Base-by-base conservation (phyloP, 1,284 basidiomycete genomes). In the Cutaneotrichosporon cavernicola region DNA sequence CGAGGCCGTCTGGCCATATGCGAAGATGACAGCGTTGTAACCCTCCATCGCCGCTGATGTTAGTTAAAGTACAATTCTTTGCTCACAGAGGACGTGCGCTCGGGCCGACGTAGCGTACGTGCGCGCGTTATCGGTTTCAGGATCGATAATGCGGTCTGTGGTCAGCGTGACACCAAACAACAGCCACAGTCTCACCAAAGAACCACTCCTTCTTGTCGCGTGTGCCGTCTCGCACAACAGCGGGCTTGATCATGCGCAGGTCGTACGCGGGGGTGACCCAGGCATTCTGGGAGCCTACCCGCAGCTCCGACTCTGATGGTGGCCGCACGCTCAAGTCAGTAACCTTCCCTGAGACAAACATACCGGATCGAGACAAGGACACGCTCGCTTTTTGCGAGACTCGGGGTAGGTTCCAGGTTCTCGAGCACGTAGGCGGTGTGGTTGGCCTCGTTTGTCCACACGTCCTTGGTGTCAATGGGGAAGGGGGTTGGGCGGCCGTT, bases 21-120 rank as follows among this genome's bases (percentile, higher is more conserved):
- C 93, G 73, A 97, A 97, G 58, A 96, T 87, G 69, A 97, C 92
- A 13, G 92, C 87, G 77, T 99, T 98, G 83, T 88, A 98, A 11
- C 95, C 96, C 59, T 97, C 92, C 91, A 97, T 97, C 13, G 93
- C 91, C 21, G 92, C 90, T 67, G 70, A 11, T 43, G 43, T 51
- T 16, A 38, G 14, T 31, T 16, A 34, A 4, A 16, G 0, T 0
- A 5, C 22, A 18, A 4, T 21, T 1, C 7, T 10, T 6, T 32
- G 74, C 66, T 73, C 66, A 78, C 81, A 82, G 70, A 87, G 86
- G 0, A 98, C 92, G 73, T 97, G 91, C 1, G 89, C 89, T 13
- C 88, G 86, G 0, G 92, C 95, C 1, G 92, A 89, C 5, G 89
- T 86, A 38, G 86, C 86, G 78, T 98, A 99, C 0, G 96, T 85